Percentiles rank a stretch among this genome's conserved stretches.
Conservation (phyloP, 2,329 filamentous ascomycete genomes). For the Chaetomiaceae sp. region DNA sequence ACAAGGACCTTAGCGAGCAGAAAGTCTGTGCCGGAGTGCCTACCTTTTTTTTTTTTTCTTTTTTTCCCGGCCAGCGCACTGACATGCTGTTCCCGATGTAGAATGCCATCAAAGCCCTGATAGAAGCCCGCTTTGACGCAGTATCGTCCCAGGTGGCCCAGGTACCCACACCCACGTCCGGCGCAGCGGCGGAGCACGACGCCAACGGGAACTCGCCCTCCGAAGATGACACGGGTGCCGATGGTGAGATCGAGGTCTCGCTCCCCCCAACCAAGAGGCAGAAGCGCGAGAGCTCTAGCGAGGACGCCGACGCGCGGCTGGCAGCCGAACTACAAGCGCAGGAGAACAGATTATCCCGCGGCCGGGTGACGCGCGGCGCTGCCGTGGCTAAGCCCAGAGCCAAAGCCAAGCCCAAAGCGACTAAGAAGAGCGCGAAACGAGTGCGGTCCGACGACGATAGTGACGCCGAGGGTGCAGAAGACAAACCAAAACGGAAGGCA, state of each 20-base stretch:
- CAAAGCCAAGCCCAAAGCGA: slow-evolving; percentile 61
- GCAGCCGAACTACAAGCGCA: slow-evolving; percentile 88
- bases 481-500: slow-evolving; percentile 71
- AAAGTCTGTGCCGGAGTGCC: slow-evolving; percentile 44
- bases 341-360: slow-evolving; percentile 67
- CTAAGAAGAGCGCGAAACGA: slow-evolving; percentile 73
- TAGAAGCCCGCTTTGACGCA: slow-evolving; percentile 70
- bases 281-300: slow-evolving; percentile 53
- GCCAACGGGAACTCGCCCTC: slow-evolving; percentile 31
- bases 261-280: slow-evolving; percentile 60
- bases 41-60: too few species aligned
- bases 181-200: slow-evolving; percentile 33
- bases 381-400: slow-evolving; percentile 58
- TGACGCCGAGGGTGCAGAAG: slow-evolving; percentile 62
- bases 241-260: slow-evolving; percentile 46
- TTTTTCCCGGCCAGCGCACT: not conserved
- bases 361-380: slow-evolving; percentile 72
- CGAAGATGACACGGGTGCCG: slow-evolving; percentile 33
- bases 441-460: slow-evolving; percentile 76
- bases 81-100: slow-evolving; percentile 31
- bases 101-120: slow-evolving; percentile 67
- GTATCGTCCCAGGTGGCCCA: slow-evolving; percentile 50
- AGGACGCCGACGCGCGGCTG: slow-evolving; percentile 79
- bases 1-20: slow-evolving; percentile 55
- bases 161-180: slow-evolving; percentile 41